A percentile compares a stretch with the other conserved stretches of the same genome.
Evolutionary conservation across 768 basidiomycete genomes (phyloP).

Genomic region (Mycena crocata): DNA sequence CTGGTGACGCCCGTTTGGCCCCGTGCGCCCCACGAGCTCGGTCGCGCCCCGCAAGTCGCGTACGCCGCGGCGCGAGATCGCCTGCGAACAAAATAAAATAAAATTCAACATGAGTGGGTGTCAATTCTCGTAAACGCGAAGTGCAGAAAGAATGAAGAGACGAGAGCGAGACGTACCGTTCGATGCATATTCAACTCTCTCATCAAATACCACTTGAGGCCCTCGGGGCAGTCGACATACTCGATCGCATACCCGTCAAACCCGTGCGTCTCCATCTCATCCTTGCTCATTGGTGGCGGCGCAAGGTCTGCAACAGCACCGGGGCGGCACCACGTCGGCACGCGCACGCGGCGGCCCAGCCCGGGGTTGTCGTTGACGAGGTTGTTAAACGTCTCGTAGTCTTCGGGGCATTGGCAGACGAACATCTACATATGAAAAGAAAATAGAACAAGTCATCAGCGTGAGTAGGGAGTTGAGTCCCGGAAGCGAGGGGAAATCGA

Average conservation of each 20-base stretch:
- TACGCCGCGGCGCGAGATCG: constrained; percentile 66
- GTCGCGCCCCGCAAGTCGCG: constrained; percentile 67
- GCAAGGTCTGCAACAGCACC: constrained; percentile 47
- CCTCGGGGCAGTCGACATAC: constrained; percentile 80
- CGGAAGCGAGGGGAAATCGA: not conserved
- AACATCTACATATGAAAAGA: constrained; percentile 86
- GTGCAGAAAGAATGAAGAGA: not conserved
- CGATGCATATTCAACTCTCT: constrained; percentile 75
- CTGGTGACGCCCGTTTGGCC: constrained; percentile 53
- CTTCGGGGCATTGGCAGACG: constrained; percentile 85
- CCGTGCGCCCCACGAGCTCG: constrained; percentile 64
- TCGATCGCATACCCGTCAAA: constrained; percentile 91
- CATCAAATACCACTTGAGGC: constrained; percentile 78
- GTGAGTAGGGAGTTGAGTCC: not conserved
- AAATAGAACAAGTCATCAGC: too few relatives aligned
- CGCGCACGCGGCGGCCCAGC: constrained; percentile 62
- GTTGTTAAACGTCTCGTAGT: constrained; percentile 77
- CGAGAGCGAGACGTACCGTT: constrained; percentile 69
- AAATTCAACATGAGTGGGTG: too few relatives aligned
- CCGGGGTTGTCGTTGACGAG: constrained; percentile 72
- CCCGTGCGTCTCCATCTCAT: constrained; percentile 70
- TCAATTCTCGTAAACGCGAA: too few relatives aligned
- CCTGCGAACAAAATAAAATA: constrained; percentile 63
- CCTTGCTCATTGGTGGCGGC: constrained; percentile 66
- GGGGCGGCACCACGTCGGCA: constrained; percentile 78